Evolutionary conservation across 768 basidiomycete species (phyloP).

Genomic region (Symmetrospora coprosmae): DNA sequence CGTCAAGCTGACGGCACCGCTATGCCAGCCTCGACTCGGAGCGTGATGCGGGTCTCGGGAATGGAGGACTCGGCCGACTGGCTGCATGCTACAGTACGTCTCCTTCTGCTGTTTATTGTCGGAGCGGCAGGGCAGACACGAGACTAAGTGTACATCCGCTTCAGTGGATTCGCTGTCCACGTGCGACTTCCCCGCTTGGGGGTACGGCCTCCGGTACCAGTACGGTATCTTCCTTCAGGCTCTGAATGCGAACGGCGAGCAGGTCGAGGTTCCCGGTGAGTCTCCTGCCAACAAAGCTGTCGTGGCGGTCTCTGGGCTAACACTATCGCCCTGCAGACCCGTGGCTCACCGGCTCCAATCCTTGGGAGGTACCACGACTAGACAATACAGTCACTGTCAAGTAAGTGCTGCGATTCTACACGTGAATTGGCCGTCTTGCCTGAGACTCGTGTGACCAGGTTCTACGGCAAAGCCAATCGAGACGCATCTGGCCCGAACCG

Average conservation of each 20-base stretch:
- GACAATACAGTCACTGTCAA: slow-evolving; percentile 43
- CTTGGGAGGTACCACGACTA: slow-evolving; percentile 43
- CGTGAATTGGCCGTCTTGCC: too few relatives aligned
- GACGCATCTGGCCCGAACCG: slow-evolving; percentile 48
- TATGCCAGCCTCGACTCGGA: slow-evolving; percentile 71
- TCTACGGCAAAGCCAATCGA: slow-evolving; percentile 71
- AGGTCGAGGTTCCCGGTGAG: slow-evolving; percentile 40
- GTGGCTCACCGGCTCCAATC: slow-evolving; percentile 75
- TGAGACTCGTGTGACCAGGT: too few relatives aligned
- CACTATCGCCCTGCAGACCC: slow-evolving; percentile 49
- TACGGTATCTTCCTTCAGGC: slow-evolving; percentile 66
- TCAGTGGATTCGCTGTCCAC: slow-evolving; percentile 62
- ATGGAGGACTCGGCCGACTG: slow-evolving; percentile 86
- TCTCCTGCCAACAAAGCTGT: slow-evolving; percentile 39
- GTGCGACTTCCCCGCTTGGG: slow-evolving; percentile 84
- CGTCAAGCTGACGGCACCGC: slow-evolving; percentile 78
- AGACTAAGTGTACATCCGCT: background rate
- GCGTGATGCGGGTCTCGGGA: slow-evolving; percentile 85
- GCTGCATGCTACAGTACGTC: slow-evolving; percentile 92
- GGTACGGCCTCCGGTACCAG: slow-evolving; percentile 70
- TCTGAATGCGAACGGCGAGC: slow-evolving; percentile 46
- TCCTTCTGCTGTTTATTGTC: slow-evolving; percentile 77
- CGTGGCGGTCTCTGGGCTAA: slow-evolving; percentile 1
- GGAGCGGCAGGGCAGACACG: background rate
- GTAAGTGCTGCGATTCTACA: too few relatives aligned